Conservation (phyloP, 2,329 filamentous ascomycete genomes). For the Fusarium coicis region DNA sequence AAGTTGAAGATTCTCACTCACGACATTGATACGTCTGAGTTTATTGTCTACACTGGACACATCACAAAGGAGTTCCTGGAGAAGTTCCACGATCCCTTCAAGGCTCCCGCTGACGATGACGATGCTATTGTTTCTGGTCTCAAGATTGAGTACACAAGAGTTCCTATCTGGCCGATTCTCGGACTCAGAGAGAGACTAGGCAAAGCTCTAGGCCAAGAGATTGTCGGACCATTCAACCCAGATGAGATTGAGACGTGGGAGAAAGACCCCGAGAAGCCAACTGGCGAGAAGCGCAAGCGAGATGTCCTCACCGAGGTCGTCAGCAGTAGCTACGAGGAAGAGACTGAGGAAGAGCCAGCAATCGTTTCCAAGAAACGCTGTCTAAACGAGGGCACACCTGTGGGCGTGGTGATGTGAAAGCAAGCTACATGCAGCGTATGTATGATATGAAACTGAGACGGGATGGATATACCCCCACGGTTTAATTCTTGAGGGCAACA, state of each 20-base stretch:
- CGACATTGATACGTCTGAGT: slow-evolving; percentile 59
- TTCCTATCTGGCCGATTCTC: slow-evolving; percentile 65
- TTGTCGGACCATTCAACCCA: slow-evolving; percentile 57
- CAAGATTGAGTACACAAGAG: slow-evolving; percentile 58
- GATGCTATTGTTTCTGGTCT: slow-evolving; percentile 50
- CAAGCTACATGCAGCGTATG: slow-evolving; percentile 1
- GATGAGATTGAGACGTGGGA: slow-evolving; percentile 60
- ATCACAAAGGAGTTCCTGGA: slow-evolving; percentile 61
- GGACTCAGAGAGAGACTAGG: slow-evolving; percentile 66
- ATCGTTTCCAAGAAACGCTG: slow-evolving; percentile 50
- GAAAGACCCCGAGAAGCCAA: slow-evolving; percentile 50
- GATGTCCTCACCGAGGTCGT: slow-evolving; percentile 52
- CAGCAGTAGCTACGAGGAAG: slow-evolving; percentile 55
- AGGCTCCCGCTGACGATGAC: slow-evolving; percentile 47
- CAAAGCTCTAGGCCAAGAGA: slow-evolving; percentile 61
- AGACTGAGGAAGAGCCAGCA: slow-evolving; percentile 47
- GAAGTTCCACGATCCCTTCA: slow-evolving; percentile 61
- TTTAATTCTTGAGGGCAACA: slow-evolving; percentile 23
- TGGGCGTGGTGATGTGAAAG: slow-evolving; percentile 48
- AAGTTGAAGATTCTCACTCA: slow-evolving; percentile 63
- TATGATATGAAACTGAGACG: neutral
- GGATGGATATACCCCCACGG: slow-evolving; percentile 17
- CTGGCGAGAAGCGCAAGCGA: slow-evolving; percentile 49
- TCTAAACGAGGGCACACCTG: slow-evolving; percentile 44
- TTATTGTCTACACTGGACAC: slow-evolving; percentile 64